Base-by-base conservation (phyloP, 2,329 filamentous ascomycete genomes). In the Hypoxylon sp. region DNA sequence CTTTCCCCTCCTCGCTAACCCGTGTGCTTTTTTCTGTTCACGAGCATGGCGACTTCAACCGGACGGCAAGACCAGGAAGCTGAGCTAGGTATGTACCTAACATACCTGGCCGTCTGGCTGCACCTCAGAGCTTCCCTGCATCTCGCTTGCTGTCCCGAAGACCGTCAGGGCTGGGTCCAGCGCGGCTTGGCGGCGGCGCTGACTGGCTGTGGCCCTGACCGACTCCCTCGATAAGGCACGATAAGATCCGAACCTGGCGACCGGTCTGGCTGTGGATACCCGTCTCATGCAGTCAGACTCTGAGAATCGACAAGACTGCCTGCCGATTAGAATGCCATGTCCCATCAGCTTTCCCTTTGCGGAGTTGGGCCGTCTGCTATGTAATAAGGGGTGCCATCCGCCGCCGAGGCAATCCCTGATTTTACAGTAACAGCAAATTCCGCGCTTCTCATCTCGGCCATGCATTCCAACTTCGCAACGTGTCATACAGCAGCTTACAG, bases 101-200 rank as follows among this genome's bases (percentile, higher is more conserved):
- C n/a, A n/a, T n/a, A n/a, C n/a, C n/a, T n/a, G n/a, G n/a, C n/a
- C n/a, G n/a, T n/a, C n/a, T n/a, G n/a, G n/a, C n/a, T 68, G 64
- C 66, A 67, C 31, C 60, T 63, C 51, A 62, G 31, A 35, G 48
- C 52, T 60, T 63, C 56, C 55, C 59, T 64, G 60, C 64, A 65
- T 41, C 58, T 65, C 63, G 62, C 65, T 64, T 68, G 53, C 65
- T 67, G 67, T 70, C 64, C 69, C 69, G 65, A 67, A 64, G 60
- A 66, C 56, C 63, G 59, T 64, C 64, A 56, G 41, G 23, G 53
- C 57, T 61, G 60, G 65, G 58, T 55, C 53, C 45, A 49, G 9
- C 29, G 47, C 48, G 29, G 58, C 69, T 69, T 71, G 69, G 69
- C 69, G 37, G 15, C 17, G 29, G 13, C 46, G 29, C 60, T 64